Evolutionary conservation across 2,329 filamentous ascomycete species (phyloP), one percentile per base, ranked within the genome.

Genomic region (Xylaria digitata): DNA sequence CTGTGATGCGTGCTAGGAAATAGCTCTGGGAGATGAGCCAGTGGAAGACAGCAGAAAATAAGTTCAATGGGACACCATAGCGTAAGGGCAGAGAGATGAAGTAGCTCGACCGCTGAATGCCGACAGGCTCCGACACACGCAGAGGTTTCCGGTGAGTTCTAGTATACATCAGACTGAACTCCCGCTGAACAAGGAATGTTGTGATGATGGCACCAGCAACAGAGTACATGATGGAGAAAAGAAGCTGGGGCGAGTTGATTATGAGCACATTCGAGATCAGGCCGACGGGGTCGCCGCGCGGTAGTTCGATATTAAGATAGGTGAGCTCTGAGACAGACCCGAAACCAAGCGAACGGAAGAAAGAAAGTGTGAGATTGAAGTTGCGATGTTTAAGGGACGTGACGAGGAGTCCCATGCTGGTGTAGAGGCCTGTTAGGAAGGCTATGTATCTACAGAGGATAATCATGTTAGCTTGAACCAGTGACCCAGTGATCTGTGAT

Each of bases 21-120:
- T 84, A 65, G 49, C 78, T 80, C 65, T 84, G 82, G 0, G 83
- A 86, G 3, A 83, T 75, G 5, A 85, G 74, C 83, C 83, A 86
- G 69, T 86, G 83, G 60, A 85, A 72, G 1, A 82, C 3, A 0
- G 73, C 77, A 1, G 76, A 79, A 1, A 71, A 67, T 0, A 71
- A 65, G 1, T 80, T 73, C 1, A 84, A 70, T 0, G 82, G 80
- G 0, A 85, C 58, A 0, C 78, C 78, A 61, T 83, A 86, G 17
- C 76, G 76, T 43, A 81, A 79, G 1, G 83, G 83, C 2, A 87
- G 68, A 2, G 78, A 79, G 11, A 86, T 79, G 53, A 78, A 83
- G 65, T 82, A 84, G 1, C 77, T 81, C 0, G 78, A 79, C 3
- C 81, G 75, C 67, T 86, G 82, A 3, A 76, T 72, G 4, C 79